Conservation (phyloP, 148 eudicot genomes). For the Vaccinium darrowii region DNA sequence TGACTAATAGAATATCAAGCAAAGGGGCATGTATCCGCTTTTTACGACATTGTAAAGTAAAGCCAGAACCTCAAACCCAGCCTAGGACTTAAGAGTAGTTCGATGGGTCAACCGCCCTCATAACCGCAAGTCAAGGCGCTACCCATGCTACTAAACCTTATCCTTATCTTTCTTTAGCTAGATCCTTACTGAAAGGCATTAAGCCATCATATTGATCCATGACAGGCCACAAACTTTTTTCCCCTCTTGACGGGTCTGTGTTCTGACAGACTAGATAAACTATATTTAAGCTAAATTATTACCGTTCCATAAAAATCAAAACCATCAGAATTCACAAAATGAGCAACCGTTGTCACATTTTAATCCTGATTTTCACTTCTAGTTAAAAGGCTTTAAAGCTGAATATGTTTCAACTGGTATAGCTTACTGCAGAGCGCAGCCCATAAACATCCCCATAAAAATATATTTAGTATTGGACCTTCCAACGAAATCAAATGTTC, state of each 20-base stretch:
- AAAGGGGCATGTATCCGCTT: too few species aligned
- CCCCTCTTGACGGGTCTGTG: neutral
- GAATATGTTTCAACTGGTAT: neutral
- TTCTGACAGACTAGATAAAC: neutral
- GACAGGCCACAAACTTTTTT: neutral
- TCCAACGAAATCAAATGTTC: neutral
- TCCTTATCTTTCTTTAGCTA: too few species aligned
- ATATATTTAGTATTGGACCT: neutral
- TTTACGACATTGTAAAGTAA: too few species aligned
- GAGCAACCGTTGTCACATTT: neutral
- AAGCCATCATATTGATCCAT: neutral
- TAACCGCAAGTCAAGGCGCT: too few species aligned
- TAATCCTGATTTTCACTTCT: neutral
- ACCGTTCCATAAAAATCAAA: neutral
- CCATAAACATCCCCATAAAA: neutral
- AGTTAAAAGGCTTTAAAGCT: neutral
- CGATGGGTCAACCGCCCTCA: too few species aligned
- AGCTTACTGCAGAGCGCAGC: neutral
- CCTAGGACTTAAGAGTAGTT: too few species aligned
- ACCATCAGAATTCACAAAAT: neutral
- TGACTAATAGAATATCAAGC: too few species aligned
- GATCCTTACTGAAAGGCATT: neutral
- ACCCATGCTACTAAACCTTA: too few species aligned
- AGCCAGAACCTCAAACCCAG: too few species aligned
- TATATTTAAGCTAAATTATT: neutral